Percentiles rank a stretch among this genome's conserved stretches.
phyloP scores from a whole-genome alignment of 768 basidiomycete genomes.

The Pleurotus djamor region DNA sequence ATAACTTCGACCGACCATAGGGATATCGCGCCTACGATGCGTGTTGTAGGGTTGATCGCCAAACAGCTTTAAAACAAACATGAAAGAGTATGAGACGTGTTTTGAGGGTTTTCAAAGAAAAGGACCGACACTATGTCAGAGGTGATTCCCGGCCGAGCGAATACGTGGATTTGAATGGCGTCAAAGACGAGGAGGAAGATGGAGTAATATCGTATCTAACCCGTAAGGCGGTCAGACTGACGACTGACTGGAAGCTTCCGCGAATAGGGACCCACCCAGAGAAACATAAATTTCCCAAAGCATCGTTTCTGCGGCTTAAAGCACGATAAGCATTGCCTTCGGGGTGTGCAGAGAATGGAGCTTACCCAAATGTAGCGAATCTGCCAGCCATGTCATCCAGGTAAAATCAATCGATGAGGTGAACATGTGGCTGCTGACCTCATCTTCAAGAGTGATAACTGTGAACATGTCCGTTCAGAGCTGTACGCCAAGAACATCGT shows the following conservation, averaged over 20 bases:
- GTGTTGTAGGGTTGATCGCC: slow-evolving; percentile 41
- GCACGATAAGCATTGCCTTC: background rate
- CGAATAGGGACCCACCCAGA: slow-evolving; percentile 27
- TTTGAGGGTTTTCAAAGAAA: no score
- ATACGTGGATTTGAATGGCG: slow-evolving; percentile 41
- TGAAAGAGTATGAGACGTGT: background rate
- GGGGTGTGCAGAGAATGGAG: background rate
- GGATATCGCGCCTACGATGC: slow-evolving; percentile 38
- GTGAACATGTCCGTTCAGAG: background rate
- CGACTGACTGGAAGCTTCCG: background rate
- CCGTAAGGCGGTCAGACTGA: background rate
- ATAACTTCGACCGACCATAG: slow-evolving; percentile 49
- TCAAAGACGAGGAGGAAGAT: slow-evolving; percentile 40
- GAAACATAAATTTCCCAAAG: slow-evolving; percentile 36
- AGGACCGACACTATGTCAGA: slow-evolving; percentile 29
- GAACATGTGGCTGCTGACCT: slow-evolving; percentile 10
- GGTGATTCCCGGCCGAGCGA: slow-evolving; percentile 33
- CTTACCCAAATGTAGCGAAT: slow-evolving; percentile 38
- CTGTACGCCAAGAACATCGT: background rate
- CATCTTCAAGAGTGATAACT: slow-evolving; percentile 30
- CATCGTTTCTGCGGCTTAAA: slow-evolving; percentile 25
- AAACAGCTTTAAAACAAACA: slow-evolving; percentile 29
- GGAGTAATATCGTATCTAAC: slow-evolving; percentile 46
- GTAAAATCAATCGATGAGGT: background rate
- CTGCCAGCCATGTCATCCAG: slow-evolving; percentile 12